A percentile compares a stretch with the other conserved stretches of the same genome.
These are phyloP conservation scores for Chlamydomonas eustigma DNA, from an alignment of 139 green algal genomes.

Conservation along the genomic window DNA sequence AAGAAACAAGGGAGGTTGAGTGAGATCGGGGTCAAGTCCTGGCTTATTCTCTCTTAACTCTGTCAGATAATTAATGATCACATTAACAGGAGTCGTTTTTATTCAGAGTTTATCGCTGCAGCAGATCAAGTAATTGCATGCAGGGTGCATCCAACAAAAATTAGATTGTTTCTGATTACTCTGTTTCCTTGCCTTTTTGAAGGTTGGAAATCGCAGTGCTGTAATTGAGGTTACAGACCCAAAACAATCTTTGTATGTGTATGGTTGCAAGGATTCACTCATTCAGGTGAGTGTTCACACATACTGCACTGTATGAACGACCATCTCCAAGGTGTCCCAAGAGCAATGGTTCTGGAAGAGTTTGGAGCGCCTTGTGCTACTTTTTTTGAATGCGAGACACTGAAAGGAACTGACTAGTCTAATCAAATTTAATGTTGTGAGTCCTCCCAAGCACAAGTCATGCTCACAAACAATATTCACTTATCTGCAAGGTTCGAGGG, in stretches of 20 bases:
- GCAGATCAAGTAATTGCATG: not conserved
- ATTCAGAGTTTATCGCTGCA: not conserved
- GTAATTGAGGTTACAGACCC: slow-evolving; percentile 64
- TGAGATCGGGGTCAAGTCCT: not conserved
- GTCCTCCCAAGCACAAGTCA: too few species aligned
- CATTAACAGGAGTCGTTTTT: not conserved
- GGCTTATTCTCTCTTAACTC: not conserved
- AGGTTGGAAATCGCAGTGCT: slow-evolving; percentile 62
- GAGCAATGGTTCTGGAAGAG: too few species aligned
- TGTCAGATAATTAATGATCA: not conserved
- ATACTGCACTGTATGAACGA: not conserved
- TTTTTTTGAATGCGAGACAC: too few species aligned
- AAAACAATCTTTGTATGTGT: slow-evolving; percentile 91
- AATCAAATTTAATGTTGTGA: too few species aligned
- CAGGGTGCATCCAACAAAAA: too few species aligned
- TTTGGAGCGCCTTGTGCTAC: too few species aligned
- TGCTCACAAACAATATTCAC: too few species aligned
- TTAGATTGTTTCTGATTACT: too few species aligned
- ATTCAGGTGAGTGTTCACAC: slow-evolving; percentile 47
- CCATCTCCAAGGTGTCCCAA: not conserved
- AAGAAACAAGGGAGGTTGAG: not conserved
- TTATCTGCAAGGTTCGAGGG: not conserved
- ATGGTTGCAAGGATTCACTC: slow-evolving; percentile 72
- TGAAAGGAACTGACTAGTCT: too few species aligned
- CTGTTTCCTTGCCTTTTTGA: too few species aligned